Evolutionary conservation across 352 stramenopile species (phyloP), one percentile per base, ranked within the genome.

Genomic region (Pythium volutum): DNA sequence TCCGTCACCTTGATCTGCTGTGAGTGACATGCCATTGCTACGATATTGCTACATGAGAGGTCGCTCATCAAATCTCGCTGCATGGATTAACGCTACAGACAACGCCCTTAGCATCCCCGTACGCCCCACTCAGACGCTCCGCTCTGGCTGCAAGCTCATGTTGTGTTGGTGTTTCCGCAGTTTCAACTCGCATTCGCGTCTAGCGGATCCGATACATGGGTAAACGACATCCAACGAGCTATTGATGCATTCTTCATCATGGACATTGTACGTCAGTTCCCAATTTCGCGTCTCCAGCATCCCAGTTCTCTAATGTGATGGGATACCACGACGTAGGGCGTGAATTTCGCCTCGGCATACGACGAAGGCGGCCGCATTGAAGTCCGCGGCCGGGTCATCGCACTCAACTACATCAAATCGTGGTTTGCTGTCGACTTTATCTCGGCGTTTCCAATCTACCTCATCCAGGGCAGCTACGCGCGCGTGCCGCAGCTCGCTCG

Each of bases 351-450:
- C 10, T 91, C 81, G 4, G 79, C 84, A 0, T 88, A 79, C 31
- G 84, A 93, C 39, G 64, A 81, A 27, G 76, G 63, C 16, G 81
- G 84, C 1, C 75, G 69, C 26, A 84, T 93, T 34, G 70, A 89
- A 66, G 71, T 69, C 7, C 73, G 71, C 11, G 58, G 78, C 14
- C 59, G 49, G 5, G 59, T 61, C 16, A 91, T 93, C 39, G 78
- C 72, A 1, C 29, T 50, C 15, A 81, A 73, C 36, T 93, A 93
- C 49, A 10, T 91, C 31, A 77, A 70, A 56, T 80, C 80, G 23
- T 93, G 83, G 84, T 91, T 93, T 48, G 10, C 79, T 45, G 42
- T 93, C 11, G 84, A 93, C 57, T 81, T 90, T 25, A 64, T 93
- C n/a, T 82, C 81, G 1, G 73, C 84, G 8, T 88, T 91, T 50